Base-by-base conservation (phyloP, 768 basidiomycete species). In the Fomitopsis pulvina region DNA sequence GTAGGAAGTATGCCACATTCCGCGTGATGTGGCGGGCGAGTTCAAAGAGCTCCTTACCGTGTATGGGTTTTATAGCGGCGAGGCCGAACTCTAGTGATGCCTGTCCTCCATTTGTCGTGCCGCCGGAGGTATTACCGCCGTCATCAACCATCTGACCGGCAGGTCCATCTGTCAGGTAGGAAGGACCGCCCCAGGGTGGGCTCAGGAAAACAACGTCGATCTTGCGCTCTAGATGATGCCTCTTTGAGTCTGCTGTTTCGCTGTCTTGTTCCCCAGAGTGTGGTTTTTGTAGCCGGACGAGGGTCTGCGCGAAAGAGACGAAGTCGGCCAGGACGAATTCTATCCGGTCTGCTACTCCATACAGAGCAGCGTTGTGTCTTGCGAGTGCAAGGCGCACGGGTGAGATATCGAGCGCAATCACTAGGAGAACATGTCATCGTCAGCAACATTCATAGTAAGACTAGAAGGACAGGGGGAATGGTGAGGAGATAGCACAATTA, bases 151-250 rank as follows among this genome's bases (percentile, higher is more conserved):
- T 48, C 5, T 50, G 46, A 21, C 32, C 11, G 8, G 28, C 39
- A 34, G 0, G 43, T 28, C 32, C 44, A 51, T 41, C 71, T 3
- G 70, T 64, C 32, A 88, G 69, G 57, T 90, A 91, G 1, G 74
- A 72, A 3, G 84, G 87, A n/a, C 90, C 89, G 52, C 94, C 94
- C 94, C 94, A 96, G 0, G 94, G 94, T 1, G 94, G 93, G 56
- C 91, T 93, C 41, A 96, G 79, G 62, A 97, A 96, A 14, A 95
- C 82, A 11, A 89, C 86, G 60, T 96, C 92, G 48, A 96, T 85
- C 52, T 76, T 78, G 16, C 83, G 78, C 14, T 9, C 3, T 18
- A 16, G 24, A 4, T 3, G 40, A 25, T 7, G 85, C 52, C 75
- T 77, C 14, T 81, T 77, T 27, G 39, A 32, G n/a, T 43, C 28